These are phyloP conservation scores for Trichomonas vaginalis DNA, from an alignment of 208 protist genomes.

Conservation along the genomic window DNA sequence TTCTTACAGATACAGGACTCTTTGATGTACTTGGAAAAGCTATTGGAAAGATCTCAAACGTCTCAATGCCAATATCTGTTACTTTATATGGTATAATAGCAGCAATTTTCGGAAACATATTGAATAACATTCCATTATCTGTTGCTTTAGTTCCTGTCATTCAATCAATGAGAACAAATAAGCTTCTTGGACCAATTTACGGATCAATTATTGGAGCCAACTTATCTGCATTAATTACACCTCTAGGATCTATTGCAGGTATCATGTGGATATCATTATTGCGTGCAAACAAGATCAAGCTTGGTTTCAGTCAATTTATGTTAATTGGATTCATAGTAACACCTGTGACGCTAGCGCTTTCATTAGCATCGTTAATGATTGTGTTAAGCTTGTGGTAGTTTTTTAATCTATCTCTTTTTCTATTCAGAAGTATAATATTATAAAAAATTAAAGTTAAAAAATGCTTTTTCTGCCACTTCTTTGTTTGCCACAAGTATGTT, in stretches of 20 bases:
- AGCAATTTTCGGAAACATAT: neutral
- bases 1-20: neutral
- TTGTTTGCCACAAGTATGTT: too few species aligned
- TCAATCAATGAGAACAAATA: neutral
- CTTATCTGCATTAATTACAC: neutral
- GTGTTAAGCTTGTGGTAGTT: too few species aligned
- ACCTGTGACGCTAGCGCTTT: neutral
- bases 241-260: neutral
- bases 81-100: neutral
- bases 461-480: too few species aligned
- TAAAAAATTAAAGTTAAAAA: too few species aligned
- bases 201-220: neutral
- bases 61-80: neutral
- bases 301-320: neutral
- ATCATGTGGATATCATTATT: neutral
- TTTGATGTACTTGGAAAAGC: neutral
- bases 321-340: neutral
- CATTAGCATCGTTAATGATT: neutral
- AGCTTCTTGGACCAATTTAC: neutral
- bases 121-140: neutral
- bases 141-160: neutral
- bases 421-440: too few species aligned
- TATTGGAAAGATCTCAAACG: neutral
- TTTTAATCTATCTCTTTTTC: too few species aligned
- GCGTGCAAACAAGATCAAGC: neutral